A percentile compares a stretch with the other conserved stretches of the same genome.
These are phyloP conservation scores for Phytophthora pseudosyringae DNA, from an alignment of 352 stramenopile species.

Conservation along the genomic window DNA sequence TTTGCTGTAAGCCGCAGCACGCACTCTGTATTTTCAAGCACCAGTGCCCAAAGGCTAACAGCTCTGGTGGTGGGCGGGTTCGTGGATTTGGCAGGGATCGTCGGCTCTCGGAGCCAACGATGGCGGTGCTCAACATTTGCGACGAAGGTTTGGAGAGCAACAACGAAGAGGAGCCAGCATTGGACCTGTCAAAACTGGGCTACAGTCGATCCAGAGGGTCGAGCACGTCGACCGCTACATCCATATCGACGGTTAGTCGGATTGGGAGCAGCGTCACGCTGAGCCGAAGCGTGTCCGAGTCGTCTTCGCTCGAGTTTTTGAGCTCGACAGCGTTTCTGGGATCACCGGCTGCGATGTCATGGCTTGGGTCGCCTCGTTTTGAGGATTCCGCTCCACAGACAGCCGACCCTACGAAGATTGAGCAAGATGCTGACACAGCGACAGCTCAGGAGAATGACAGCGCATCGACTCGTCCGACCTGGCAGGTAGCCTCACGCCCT, in stretches of 20 bases:
- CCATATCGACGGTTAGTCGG: conserved; percentile 24
- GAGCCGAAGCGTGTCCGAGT: conserved; percentile 49
- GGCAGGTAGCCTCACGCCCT: conserved; percentile 15
- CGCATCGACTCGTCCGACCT: conserved; percentile 2
- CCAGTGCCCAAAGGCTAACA: conserved; percentile 51
- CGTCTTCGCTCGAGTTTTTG: conserved; percentile 60
- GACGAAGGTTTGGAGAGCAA: conserved; percentile 29
- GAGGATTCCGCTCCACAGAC: conserved; percentile 14
- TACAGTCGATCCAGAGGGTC: conserved; percentile 30
- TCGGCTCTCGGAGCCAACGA: conserved; percentile 35
- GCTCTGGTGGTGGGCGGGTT: conserved; percentile 7
- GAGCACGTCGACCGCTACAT: conserved; percentile 28
- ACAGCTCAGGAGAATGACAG: conserved; percentile 5
- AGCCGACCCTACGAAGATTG: conserved; percentile 9
- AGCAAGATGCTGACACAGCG: conserved; percentile 14
- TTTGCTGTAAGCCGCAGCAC: conserved; percentile 60
- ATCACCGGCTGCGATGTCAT: conserved; percentile 42
- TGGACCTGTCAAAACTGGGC: conserved; percentile 10
- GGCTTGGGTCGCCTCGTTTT: conserved; percentile 38
- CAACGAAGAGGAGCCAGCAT: conserved; percentile 24
- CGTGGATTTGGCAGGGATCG: conserved; percentile 29
- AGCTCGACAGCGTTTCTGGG: conserved; percentile 35
- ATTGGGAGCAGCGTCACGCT: conserved; percentile 19
- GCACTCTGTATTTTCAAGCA: conserved; percentile 69
- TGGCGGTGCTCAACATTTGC: conserved; percentile 28